phyloP scores from a whole-genome alignment of 108 stramenopile genomes.

The Cyclotella baltica region DNA sequence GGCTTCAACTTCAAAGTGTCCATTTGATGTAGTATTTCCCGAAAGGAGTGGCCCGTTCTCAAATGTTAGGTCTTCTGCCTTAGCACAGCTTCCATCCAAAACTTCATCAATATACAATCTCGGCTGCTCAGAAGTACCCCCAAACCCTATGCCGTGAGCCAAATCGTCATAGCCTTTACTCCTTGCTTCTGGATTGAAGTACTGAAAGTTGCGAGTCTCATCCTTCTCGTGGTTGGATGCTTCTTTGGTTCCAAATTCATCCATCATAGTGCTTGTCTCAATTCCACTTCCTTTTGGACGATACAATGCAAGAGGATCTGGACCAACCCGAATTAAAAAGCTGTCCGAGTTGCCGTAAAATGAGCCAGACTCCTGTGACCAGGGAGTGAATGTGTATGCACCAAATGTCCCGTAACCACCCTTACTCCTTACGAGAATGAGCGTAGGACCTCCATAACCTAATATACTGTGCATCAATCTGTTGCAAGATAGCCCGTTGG shows the following conservation, averaged over 20 bases:
- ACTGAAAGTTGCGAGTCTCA: conserved; percentile 72
- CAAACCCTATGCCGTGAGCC: conserved; percentile 89
- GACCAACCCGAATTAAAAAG: conserved; percentile 67
- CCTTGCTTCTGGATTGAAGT: conserved; percentile 74
- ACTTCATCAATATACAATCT: conserved; percentile 78
- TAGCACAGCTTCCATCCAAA: conserved; percentile 73
- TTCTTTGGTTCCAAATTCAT: conserved; percentile 14
- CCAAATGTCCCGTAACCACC: conserved; percentile 63
- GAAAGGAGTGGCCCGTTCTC: conserved; percentile 71
- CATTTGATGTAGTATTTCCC: conserved; percentile 29
- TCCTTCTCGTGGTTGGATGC: conserved; percentile 1
- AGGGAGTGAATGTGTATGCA: conserved; percentile 70
- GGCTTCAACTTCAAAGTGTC: conserved; percentile 67
- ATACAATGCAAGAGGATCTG: conserved; percentile 61
- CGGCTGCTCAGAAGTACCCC: conserved; percentile 72
- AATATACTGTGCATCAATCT: conserved; percentile 73
- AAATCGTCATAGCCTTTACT: conserved; percentile 81
- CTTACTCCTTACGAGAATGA: conserved; percentile 69
- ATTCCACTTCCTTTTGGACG: conserved; percentile 65
- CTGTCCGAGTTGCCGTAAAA: conserved; percentile 88
- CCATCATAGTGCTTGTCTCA: background rate
- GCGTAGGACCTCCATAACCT: conserved; percentile 84
- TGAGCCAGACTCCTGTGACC: conserved; percentile 76
- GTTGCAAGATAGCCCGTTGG: conserved; percentile 86
- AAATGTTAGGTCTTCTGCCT: conserved; percentile 72